phyloP scores from a whole-genome alignment of 257 asterid species.

The Fraxinus americana region DNA sequence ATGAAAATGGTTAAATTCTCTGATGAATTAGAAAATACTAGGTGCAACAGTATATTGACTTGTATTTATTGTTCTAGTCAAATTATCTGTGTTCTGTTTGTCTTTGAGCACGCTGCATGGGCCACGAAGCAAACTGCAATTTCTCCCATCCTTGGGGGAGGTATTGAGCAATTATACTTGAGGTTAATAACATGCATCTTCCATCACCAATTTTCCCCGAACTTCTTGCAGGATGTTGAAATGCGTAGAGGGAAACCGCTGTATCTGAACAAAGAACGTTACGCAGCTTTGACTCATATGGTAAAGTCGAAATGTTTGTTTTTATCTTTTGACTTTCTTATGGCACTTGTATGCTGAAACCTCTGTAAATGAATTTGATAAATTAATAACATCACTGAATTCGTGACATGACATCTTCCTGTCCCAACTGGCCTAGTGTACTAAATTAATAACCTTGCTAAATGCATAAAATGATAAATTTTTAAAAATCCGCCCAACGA shows the following conservation, averaged over 20 bases:
- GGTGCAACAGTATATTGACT: neutral
- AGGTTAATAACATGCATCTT: slow-evolving; percentile 10
- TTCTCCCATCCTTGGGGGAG: neutral
- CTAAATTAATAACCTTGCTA: neutral
- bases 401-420: neutral
- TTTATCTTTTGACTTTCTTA: neutral
- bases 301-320: slow-evolving; percentile 37
- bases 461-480: neutral
- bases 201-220: neutral
- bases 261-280: slow-evolving; percentile 87
- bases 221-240: slow-evolving; percentile 71
- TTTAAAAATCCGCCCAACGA: neutral
- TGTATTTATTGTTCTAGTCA: neutral
- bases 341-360: neutral
- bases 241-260: slow-evolving; percentile 89
- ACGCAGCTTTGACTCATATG: slow-evolving; percentile 87
- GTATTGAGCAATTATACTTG: slow-evolving; percentile 4
- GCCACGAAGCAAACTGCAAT: neutral
- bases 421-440: neutral
- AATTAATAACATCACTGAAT: no score
- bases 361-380: neutral
- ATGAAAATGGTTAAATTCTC: neutral
- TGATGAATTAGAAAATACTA: neutral
- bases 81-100: slow-evolving; percentile 20
- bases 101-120: neutral